These are phyloP conservation scores for Hypericum androsaemum DNA, from an alignment of 345 rosid species.

Conservation along the genomic window DNA sequence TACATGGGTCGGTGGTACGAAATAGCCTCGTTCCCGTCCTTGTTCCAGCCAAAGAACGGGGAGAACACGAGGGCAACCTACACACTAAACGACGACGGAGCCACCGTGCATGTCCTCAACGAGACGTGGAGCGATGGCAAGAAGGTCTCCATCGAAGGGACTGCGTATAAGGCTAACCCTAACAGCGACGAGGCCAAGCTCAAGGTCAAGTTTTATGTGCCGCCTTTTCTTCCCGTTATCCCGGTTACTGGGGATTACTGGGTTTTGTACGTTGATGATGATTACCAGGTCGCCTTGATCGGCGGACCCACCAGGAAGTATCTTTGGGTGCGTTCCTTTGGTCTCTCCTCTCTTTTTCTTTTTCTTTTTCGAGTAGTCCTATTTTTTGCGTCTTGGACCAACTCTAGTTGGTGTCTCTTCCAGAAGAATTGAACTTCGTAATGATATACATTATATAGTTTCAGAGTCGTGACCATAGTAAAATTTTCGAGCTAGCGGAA, in stretches of 20 bases:
- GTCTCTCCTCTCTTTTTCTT: background rate
- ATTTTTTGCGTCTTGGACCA: too few relatives aligned
- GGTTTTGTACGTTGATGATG: constrained; percentile 60
- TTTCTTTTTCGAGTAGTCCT: background rate
- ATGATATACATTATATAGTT: too few relatives aligned
- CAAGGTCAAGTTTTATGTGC: constrained; percentile 80
- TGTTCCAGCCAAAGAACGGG: constrained; percentile 68
- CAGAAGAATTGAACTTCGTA: too few relatives aligned
- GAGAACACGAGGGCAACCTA: constrained; percentile 77
- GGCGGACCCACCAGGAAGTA: constrained; percentile 67
- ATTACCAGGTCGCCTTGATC: constrained; percentile 54
- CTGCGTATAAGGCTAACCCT: constrained; percentile 67
- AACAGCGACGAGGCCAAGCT: constrained; percentile 80
- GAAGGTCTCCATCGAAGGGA: constrained; percentile 52
- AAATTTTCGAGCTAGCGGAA: too few relatives aligned
- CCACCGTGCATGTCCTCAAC: constrained; percentile 56
- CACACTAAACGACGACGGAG: constrained; percentile 56
- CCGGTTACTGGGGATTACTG: constrained; percentile 83
- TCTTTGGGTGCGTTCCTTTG: constrained; percentile 55
- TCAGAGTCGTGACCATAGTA: too few relatives aligned
- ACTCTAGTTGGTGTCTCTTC: too few relatives aligned
- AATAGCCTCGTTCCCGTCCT: constrained; percentile 75
- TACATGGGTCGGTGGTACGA: constrained; percentile 98
- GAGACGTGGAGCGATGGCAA: constrained; percentile 77
- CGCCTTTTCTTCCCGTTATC: constrained; percentile 74